Evolutionary conservation across 1,284 basidiomycete species (phyloP).

Genomic region (Exobasidium cylindrosporum): DNA sequence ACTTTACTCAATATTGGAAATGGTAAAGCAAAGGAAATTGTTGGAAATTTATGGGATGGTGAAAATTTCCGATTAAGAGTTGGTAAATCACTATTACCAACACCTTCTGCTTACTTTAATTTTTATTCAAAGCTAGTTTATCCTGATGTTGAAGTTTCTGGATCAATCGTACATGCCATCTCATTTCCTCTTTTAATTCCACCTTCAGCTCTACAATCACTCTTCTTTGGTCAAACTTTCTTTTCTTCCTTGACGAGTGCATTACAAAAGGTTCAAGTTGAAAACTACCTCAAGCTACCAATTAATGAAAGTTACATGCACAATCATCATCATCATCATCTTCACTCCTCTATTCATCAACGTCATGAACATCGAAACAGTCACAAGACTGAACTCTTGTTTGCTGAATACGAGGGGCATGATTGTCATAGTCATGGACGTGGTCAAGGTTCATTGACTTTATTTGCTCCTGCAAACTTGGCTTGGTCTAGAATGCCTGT

Average conservation of each 20-base stretch:
- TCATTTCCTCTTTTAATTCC: slow-evolving; percentile 66
- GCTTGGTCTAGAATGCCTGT: slow-evolving; percentile 66
- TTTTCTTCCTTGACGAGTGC: slow-evolving; percentile 61
- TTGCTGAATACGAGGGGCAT: slow-evolving; percentile 59
- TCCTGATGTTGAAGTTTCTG: slow-evolving; percentile 55
- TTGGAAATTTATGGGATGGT: slow-evolving; percentile 56
- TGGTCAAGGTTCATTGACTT: slow-evolving; percentile 63
- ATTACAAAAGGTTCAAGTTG: slow-evolving; percentile 22
- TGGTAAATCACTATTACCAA: slow-evolving; percentile 57
- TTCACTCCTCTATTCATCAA: neutral
- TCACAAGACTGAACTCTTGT: neutral
- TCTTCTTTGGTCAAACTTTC: slow-evolving; percentile 62
- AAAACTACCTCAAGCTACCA: slow-evolving; percentile 21
- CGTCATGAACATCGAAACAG: neutral
- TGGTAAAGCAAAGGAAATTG: slow-evolving; percentile 46
- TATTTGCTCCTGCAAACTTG: slow-evolving; percentile 67
- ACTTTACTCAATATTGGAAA: slow-evolving; percentile 59
- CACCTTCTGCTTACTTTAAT: slow-evolving; percentile 61
- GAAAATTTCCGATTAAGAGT: slow-evolving; percentile 64
- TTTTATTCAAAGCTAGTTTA: slow-evolving; percentile 61
- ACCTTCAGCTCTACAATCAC: slow-evolving; percentile 63
- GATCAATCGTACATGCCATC: slow-evolving; percentile 68
- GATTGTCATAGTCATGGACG: slow-evolving; percentile 54
- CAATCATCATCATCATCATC: neutral
- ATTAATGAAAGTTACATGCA: slow-evolving; percentile 6